A percentile compares a stretch with the other conserved stretches of the same genome.
Evolutionary conservation across 192 early-diverging fungal genomes (phyloP).

Genomic region (Physocladia obscura): DNA sequence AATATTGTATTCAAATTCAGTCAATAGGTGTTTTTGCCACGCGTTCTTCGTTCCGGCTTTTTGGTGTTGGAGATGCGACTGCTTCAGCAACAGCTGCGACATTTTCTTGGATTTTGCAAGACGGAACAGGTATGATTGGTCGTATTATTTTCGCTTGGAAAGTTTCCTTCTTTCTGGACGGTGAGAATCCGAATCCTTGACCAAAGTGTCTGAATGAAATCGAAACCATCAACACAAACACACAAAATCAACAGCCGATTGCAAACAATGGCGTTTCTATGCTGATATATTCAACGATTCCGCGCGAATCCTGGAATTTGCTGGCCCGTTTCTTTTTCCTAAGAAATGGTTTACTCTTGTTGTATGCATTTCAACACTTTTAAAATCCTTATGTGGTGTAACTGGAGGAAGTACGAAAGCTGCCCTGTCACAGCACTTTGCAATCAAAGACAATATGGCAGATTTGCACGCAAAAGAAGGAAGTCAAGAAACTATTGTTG

Average conservation of each 20-base stretch:
- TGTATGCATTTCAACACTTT: slow-evolving; percentile 28
- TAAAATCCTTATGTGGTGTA: slow-evolving; percentile 39
- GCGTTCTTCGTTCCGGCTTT: slow-evolving; percentile 23
- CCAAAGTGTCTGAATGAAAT: no score
- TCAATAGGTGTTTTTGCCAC: slow-evolving; percentile 37
- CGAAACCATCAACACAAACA: no score
- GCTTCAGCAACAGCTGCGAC: slow-evolving; percentile 30
- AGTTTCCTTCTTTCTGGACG: slow-evolving; percentile 33
- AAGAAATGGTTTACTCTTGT: slow-evolving; percentile 15
- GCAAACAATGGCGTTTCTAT: slow-evolving; percentile 42
- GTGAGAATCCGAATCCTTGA: not conserved
- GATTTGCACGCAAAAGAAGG: slow-evolving; percentile 52
- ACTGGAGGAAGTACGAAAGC: slow-evolving; percentile 40
- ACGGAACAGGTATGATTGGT: slow-evolving; percentile 44
- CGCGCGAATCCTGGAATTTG: slow-evolving; percentile 31
- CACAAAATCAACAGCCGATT: slow-evolving; percentile 28
- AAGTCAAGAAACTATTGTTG: slow-evolving; percentile 48
- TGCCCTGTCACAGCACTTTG: slow-evolving; percentile 46
- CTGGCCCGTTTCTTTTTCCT: slow-evolving; percentile 23
- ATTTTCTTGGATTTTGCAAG: slow-evolving; percentile 34
- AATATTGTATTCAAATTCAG: slow-evolving; percentile 5
- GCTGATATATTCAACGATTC: slow-evolving; percentile 49
- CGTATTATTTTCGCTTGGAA: slow-evolving; percentile 44
- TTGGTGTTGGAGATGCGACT: slow-evolving; percentile 39
- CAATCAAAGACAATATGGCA: slow-evolving; percentile 36